Conservation (phyloP, 192 early-diverging fungal genomes). For the Coemansia sp. region DNA sequence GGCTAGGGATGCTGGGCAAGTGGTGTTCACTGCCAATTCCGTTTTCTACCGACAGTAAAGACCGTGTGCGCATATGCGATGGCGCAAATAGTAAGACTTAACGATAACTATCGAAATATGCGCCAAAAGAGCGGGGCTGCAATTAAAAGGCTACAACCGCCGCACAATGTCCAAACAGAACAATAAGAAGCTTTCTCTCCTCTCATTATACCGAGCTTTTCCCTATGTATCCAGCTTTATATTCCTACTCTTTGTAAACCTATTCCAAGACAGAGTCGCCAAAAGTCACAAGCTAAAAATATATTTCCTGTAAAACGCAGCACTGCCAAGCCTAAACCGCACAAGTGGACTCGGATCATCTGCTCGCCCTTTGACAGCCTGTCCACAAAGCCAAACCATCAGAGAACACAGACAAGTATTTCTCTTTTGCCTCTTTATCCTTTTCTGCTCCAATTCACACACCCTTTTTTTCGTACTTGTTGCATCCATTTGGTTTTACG, state of each 20-base stretch:
- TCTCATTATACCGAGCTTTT: neutral
- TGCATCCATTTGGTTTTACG: conserved; percentile 2
- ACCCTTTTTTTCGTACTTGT: neutral
- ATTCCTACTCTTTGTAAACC: neutral
- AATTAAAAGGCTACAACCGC: conserved; percentile 1
- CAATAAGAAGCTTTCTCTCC: neutral
- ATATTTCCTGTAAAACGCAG: neutral
- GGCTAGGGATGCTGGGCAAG: neutral
- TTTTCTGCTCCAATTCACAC: neutral
- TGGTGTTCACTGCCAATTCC: neutral
- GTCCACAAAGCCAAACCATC: neutral
- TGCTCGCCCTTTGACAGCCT: too few relatives aligned
- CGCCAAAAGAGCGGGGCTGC: neutral
- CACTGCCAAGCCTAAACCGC: neutral
- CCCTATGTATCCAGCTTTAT: neutral
- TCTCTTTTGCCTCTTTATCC: neutral
- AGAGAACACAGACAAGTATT: neutral
- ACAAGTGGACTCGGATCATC: neutral
- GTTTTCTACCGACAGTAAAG: neutral
- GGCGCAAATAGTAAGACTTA: neutral
- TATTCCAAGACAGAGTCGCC: neutral
- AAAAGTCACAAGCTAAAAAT: neutral
- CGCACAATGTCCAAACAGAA: neutral
- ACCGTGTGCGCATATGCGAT: neutral
- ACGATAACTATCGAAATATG: neutral